Conservation (phyloP, 2,329 filamentous ascomycete species). For the Phialemoniopsis sp. region DNA sequence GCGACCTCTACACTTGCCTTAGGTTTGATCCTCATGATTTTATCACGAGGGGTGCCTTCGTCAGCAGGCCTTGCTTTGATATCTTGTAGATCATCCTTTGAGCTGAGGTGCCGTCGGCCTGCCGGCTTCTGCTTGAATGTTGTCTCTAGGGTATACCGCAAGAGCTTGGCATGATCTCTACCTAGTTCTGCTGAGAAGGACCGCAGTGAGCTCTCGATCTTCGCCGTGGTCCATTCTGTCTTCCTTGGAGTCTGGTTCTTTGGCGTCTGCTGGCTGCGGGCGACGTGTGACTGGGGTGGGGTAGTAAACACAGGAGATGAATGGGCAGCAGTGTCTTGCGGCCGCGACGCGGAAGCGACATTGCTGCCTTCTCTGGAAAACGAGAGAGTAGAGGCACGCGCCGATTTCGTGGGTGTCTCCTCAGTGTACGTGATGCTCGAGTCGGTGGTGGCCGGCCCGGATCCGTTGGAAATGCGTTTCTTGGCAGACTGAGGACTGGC, state of each 20-base stretch:
- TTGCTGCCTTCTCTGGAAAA: background rate
- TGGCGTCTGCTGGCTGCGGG: slow-evolving; percentile 18
- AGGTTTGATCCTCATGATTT: slow-evolving; percentile 43
- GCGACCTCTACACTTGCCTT: slow-evolving; percentile 32
- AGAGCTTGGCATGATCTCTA: slow-evolving; percentile 38
- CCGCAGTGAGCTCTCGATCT: slow-evolving; percentile 35
- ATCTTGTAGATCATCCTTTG: slow-evolving; percentile 42
- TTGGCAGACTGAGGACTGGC: no score
- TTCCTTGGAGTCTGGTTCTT: slow-evolving; percentile 25
- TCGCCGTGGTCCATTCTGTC: slow-evolving; percentile 35
- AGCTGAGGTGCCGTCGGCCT: slow-evolving; percentile 29
- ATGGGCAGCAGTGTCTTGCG: background rate
- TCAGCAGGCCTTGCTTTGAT: slow-evolving; percentile 30
- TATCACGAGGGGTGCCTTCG: slow-evolving; percentile 19
- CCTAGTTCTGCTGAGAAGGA: slow-evolving; percentile 37
- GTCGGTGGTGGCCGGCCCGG: no score
- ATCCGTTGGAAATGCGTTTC: no score
- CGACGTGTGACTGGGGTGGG: slow-evolving; percentile 7
- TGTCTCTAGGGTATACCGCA: slow-evolving; percentile 38
- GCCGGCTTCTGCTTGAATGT: slow-evolving; percentile 32
- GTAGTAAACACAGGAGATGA: slow-evolving; percentile 2
- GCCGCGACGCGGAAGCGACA: background rate
- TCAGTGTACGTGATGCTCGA: no score
- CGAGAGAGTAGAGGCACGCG: slow-evolving; percentile 2
- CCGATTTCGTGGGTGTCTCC: slow-evolving; percentile 2